Base-by-base conservation (phyloP, 2,329 filamentous ascomycete genomes). In the Penicillium brevicompactum region DNA sequence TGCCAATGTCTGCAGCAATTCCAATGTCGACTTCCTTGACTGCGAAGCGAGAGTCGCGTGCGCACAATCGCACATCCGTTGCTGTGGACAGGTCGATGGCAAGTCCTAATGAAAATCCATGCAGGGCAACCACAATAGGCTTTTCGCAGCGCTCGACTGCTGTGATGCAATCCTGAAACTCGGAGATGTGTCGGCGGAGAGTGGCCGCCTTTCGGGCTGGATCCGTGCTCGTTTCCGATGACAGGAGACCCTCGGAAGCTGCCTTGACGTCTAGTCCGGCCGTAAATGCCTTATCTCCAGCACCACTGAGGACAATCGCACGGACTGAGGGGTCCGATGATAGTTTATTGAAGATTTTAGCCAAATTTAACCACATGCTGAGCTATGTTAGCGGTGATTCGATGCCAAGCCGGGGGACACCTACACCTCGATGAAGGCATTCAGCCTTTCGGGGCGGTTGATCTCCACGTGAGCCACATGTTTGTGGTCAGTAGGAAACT, bases 381-480 rank as follows among this genome's bases (percentile, higher is more conserved):
- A 42, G 22, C 42, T 32, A 24, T 44, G 27, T 59, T 54, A 58
- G 53, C 32, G 41, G 37, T 24, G 18, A 21, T 51, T 8, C 40
- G 11, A 10, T 13, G 9, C 34, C 16, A n/a, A 10, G 42, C 21
- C 38, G 5, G 14, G 6, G 13, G 42, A 27, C 27, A 75, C 78
- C 64, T 73, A 85, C 83, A 76, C 78, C 71, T 91, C 86, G 62
- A 86, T 83, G 74, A 96, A 97, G 61, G 92, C 87, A 74, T 97
- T 97, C 72, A 97, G 79, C 78, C 96, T 96, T 62, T 85, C 75
- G 1, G 92, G 86, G 1, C 92, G 85, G 78, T 95, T 92, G 76
- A 96, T 96, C 76, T 97, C 88, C 56, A 97, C 89, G 72, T 96
- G 91, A n/a, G 87, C 90, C 46, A 97, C 87, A 77, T 86, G 86